phyloP scores from a whole-genome alignment of 306 rosid species.

The Prunus davidiana region DNA sequence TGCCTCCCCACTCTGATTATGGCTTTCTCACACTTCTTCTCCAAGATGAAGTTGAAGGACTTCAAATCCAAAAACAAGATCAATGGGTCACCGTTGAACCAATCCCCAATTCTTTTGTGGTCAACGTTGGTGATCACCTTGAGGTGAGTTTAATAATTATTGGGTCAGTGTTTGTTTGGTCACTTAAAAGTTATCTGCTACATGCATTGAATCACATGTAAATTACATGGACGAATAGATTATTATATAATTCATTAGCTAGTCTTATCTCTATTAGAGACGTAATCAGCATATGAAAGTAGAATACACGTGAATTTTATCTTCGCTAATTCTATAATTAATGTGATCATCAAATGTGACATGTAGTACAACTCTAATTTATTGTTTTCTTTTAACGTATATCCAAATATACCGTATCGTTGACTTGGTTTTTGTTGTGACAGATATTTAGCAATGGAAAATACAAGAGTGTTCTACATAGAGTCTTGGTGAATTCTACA shows the following conservation, averaged over 20 bases:
- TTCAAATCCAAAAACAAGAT: slow-evolving; percentile 61
- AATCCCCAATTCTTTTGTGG: slow-evolving; percentile 61
- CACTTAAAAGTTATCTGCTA: neutral
- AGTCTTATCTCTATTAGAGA: too few relatives aligned
- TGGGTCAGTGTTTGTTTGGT: neutral
- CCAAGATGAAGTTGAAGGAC: slow-evolving; percentile 76
- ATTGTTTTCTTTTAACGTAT: too few relatives aligned
- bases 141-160: slow-evolving; percentile 45
- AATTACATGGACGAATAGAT: too few relatives aligned
- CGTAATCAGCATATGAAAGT: too few relatives aligned
- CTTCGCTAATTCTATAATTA: too few relatives aligned
- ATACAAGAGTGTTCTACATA: slow-evolving; percentile 84
- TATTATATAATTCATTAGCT: too few relatives aligned
- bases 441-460: slow-evolving; percentile 93
- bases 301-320: too few relatives aligned
- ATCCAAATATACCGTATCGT: too few relatives aligned
- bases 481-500: slow-evolving; percentile 60
- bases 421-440: neutral
- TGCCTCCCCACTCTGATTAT: slow-evolving; percentile 95
- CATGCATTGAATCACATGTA: neutral
- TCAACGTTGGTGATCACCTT: slow-evolving; percentile 91
- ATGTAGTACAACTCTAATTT: too few relatives aligned
- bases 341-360: too few relatives aligned
- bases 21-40: slow-evolving; percentile 86
- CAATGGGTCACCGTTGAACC: slow-evolving; percentile 83